Base-by-base conservation (phyloP, 495 filamentous ascomycete species). In the Xylaria castorea region DNA sequence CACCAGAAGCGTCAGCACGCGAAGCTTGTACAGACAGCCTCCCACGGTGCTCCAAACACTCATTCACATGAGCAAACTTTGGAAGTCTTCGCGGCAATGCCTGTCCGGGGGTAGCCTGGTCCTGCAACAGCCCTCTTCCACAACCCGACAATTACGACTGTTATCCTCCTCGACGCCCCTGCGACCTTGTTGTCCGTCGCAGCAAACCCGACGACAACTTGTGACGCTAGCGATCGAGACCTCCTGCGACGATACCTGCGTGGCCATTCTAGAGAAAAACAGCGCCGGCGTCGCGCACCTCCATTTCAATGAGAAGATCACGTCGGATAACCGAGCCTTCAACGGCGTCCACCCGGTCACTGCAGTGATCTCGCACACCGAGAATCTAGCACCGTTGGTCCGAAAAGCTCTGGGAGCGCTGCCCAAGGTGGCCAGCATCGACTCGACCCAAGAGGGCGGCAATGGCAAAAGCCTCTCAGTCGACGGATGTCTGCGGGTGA, bases 191-290 rank as follows among this genome's bases (percentile, higher is more conserved):
- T 22, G 25, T 36, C 5, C 18, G 18, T 44, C 40, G 18, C 34
- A 27, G 5, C 68, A 60, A 12, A 16, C 38, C 36, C 70, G 70
- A 30, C 70, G 70, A 34, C 48, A 55, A 5, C 83, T 93, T 57
- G 79, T 93, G 20, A 95, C 93, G 0, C 90, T 98, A 44, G 95
- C 93, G 22, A 97, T 98, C 78, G 95, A 98, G 84, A 93, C 92
- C 20, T 97, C 95, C n/a, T 98, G 93, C 85, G 96, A 99, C 81
- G 96, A 99, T 83, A 97, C 95, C 1, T 95, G 92, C 53, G 94
- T 99, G 8, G 93, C 95, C 27, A 81, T 99, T 58, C 85, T 98
- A 18, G 87, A 93, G 71, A 92, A 88, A 67, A 80, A 85, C 50
- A 46, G 75, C 6, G 75, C 77, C 3, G 70, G 77, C 3, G 77